Base-by-base conservation (phyloP, 352 stramenopile genomes). In the Saprolegnia parasitica region DNA sequence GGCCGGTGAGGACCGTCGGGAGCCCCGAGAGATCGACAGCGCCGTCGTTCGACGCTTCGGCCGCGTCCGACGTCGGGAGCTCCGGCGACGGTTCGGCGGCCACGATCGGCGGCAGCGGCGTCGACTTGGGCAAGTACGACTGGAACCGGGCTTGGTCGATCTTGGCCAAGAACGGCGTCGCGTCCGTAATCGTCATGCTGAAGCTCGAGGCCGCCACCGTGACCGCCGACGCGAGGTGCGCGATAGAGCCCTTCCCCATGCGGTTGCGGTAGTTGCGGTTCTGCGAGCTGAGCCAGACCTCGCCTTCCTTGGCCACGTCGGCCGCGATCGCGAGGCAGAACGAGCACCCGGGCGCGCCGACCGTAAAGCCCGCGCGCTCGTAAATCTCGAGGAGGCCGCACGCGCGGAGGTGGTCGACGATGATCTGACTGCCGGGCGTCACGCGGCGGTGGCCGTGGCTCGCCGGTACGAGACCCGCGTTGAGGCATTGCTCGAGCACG, bases 251-350 rank as follows among this genome's bases (percentile, higher is more conserved):
- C 63, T 81, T 83, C 60, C 86, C 86, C 86, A 95, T 95, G 56
- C 86, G 86, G 80, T 93, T 93, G 62, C 85, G 82, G 77, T 91
- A 95, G 76, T 95, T 95, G 24, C 86, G 84, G 76, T 95, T 95
- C 79, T 93, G 84, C 52, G 71, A 81, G 35, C 76, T 87, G 61
- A 95, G 83, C 85, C 86, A 93, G 58, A 95, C 86, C 50, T 95
- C 85, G 61, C 89, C 86, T 62, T 93, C 84, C 10, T 80, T 81
- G 4, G 85, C 84, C 8, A 95, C 84, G 58, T 93, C 86, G n/a
- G 84, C 85, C 47, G 82, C 86, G 32, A 95, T 93, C 37, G 81
- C 86, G 0, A 95, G 72, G 57, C 86, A 95, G 74, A 87, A 93
- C 70, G 79, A 89, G 78, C 86, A 95, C 32, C 84, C 84, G 0